Evolutionary conservation across 1,139 yeast species (phyloP), one percentile per base, ranked within the genome.

Genomic region (Blastobotrys buckinghamii): DNA sequence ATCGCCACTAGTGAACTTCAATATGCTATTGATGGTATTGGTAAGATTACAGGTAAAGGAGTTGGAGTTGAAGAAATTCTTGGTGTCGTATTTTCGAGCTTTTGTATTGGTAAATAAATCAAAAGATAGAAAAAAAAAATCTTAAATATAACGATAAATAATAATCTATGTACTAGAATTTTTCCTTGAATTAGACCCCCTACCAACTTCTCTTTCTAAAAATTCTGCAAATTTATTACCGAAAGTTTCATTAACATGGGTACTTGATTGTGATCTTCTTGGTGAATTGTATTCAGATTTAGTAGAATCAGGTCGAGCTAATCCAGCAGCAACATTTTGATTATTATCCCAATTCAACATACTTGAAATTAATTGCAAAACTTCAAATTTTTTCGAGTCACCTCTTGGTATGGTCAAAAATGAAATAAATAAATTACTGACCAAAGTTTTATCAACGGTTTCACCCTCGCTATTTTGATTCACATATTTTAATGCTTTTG

Each of bases 311-410:
- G 39, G 38, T 32, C 83, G 77, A 37, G 80, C 67, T 50, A 90
- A 71, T 0, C 97, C 97, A 1, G 96, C 96, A 53, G 84, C 89
- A 30, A 82, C 74, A 58, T 79, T 82, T 62, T 88, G 84, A 39
- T 79, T 81, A 43, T 87, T 94, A 63, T 84, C 92, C 98, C 98
- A 92, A 50, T 79, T 83, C 52, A 92, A 71, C 58, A 84, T 82
- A 52, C 87, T 87, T 26, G 96, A 77, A 39, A 92, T 83, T 51
- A 92, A 75, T 63, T 82, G 88, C 49, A 92, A 74, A 4, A 94
- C 95, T 70, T 92, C 97, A 62, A 84, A 92, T 66, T 92, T 88
- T 66, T 90, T 92, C 13, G 96, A 78, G 63, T 92, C 99, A 1
- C 95, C 96, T 53, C 98, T 74, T 7, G 96, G 97, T 35, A 92